phyloP scores from a whole-genome alignment of 164 flowering plant genomes.

The Chloranthus sessilifolius region DNA sequence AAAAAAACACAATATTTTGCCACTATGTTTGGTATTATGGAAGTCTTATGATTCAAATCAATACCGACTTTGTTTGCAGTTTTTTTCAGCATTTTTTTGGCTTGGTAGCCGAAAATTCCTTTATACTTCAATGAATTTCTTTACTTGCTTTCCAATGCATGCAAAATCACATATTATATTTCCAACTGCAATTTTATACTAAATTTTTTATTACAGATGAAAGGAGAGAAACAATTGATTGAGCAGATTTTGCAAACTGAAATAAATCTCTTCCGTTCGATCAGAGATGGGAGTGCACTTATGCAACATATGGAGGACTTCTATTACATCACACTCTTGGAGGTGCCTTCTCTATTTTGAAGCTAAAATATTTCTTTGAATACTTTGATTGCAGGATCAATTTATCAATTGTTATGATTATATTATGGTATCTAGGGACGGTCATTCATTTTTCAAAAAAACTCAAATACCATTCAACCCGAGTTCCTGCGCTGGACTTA shows the following conservation, averaged over 20 bases:
- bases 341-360: constrained; percentile 39
- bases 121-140: no score
- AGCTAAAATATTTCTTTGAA: neutral
- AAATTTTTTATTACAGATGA: constrained; percentile 87
- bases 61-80: no score
- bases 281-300: constrained; percentile 94
- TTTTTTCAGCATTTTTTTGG: no score
- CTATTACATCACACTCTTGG: constrained; percentile 77
- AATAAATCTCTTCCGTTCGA: constrained; percentile 76
- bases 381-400: neutral
- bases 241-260: constrained; percentile 83
- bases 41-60: no score
- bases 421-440: neutral
- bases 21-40: no score
- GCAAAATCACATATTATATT: no score
- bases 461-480: no score
- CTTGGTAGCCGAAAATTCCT: no score
- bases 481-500: no score
- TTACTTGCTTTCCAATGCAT: no score
- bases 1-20: no score
- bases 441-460: neutral
- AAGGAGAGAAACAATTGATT: constrained; percentile 87
- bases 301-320: constrained; percentile 99
- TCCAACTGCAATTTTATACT: no score
- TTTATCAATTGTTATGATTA: neutral